A percentile compares a stretch with the other conserved stretches of the same genome.
phyloP scores from a whole-genome alignment of 23 red algal genomes.

The Gracilariopsis chorda region DNA sequence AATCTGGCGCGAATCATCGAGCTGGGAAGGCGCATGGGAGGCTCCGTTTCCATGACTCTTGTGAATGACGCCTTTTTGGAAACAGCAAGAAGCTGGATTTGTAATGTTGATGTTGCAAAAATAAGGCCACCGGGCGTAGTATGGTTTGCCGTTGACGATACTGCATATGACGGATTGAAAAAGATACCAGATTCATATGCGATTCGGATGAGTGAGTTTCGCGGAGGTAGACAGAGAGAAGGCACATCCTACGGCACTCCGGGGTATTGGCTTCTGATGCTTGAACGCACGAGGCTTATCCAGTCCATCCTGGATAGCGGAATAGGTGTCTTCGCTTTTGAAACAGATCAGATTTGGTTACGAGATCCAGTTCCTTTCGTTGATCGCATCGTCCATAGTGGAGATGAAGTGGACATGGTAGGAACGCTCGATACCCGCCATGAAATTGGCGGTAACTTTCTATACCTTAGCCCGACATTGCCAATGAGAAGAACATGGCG shows the following conservation, averaged over 20 bases:
- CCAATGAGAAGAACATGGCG: slow-evolving; percentile 53
- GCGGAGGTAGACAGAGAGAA: slow-evolving; percentile 15
- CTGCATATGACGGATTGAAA: slow-evolving; percentile 19
- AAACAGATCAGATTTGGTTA: slow-evolving; percentile 75
- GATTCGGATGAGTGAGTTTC: slow-evolving; percentile 52
- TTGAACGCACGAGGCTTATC: slow-evolving; percentile 72
- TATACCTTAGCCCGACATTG: slow-evolving; percentile 71
- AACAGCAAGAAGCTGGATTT: slow-evolving; percentile 70
- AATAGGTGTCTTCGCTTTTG: slow-evolving; percentile 64
- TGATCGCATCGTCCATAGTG: slow-evolving; percentile 43
- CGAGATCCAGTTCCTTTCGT: slow-evolving; percentile 72
- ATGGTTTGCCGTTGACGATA: slow-evolving; percentile 65
- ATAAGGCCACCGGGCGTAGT: slow-evolving; percentile 76
- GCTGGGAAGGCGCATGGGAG: slow-evolving; percentile 27
- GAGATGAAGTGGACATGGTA: slow-evolving; percentile 75
- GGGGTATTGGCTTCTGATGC: slow-evolving; percentile 79
- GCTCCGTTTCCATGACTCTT: slow-evolving; percentile 64
- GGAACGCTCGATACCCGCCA: slow-evolving; percentile 75
- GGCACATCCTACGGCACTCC: slow-evolving; percentile 75
- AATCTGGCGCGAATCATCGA: slow-evolving; percentile 37
- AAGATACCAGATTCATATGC: slow-evolving; percentile 37
- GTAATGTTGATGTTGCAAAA: slow-evolving; percentile 68
- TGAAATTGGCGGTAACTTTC: slow-evolving; percentile 81
- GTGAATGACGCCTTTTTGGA: slow-evolving; percentile 67
- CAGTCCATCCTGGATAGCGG: slow-evolving; percentile 53